phyloP scores from a whole-genome alignment of 768 basidiomycete species.

The Melanogaster broomeanus region DNA sequence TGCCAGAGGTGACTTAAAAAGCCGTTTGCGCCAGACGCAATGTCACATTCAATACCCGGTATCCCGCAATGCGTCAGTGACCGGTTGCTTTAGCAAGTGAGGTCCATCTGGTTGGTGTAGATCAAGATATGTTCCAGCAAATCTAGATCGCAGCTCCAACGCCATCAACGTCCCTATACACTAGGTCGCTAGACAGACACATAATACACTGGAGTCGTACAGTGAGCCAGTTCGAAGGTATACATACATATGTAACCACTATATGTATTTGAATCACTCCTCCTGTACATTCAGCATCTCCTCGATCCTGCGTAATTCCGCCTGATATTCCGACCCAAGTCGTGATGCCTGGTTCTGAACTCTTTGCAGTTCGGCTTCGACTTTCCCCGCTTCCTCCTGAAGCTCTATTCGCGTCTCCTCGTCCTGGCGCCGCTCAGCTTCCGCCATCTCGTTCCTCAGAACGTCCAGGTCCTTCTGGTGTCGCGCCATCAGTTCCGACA shows the following conservation, averaged over 20 bases:
- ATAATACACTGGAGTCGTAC: conserved; percentile 14
- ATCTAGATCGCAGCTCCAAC: conserved; percentile 16
- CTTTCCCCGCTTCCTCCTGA: conserved; percentile 38
- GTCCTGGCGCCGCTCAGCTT: conserved; percentile 44
- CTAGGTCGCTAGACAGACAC: conserved; percentile 5
- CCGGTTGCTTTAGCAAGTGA: conserved; percentile 4
- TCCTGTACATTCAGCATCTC: conserved; percentile 33
- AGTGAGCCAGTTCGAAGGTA: conserved; percentile 23
- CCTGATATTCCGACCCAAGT: conserved; percentile 36
- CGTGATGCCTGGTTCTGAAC: conserved; percentile 30
- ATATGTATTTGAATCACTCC: conserved; percentile 15
- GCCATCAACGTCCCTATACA: conserved; percentile 7
- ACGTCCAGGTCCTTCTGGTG: conserved; percentile 48
- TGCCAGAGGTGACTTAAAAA: not conserved
- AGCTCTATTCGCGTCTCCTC: conserved; percentile 50
- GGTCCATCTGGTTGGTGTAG: conserved; percentile 3
- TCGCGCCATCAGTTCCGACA: conserved; percentile 45
- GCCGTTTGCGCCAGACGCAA: not conserved
- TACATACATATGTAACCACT: conserved; percentile 21
- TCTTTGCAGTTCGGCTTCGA: conserved; percentile 29
- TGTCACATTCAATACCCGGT: conserved; percentile 6
- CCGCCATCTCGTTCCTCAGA: conserved; percentile 48
- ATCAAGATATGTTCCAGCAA: conserved; percentile 6
- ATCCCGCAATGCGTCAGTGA: not conserved
- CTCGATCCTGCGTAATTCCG: conserved; percentile 36